phyloP scores from a whole-genome alignment of 169 alveolate species.

The Miamiensis avidus region DNA sequence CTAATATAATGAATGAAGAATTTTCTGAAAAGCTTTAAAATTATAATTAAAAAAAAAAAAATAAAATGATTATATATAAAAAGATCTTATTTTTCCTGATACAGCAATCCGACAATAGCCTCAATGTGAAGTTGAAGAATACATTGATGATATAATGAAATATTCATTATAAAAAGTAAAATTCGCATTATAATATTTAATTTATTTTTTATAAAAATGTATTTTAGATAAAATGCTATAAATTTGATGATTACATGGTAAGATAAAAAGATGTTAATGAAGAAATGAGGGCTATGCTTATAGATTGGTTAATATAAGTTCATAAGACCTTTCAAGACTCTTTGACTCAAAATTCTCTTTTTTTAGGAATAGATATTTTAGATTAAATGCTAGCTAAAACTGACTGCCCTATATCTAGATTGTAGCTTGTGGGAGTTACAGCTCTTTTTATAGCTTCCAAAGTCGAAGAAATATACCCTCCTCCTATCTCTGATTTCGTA shows the following conservation, averaged over 20 bases:
- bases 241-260: neutral
- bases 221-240: neutral
- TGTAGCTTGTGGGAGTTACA: slow-evolving; percentile 81
- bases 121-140: too few relatives aligned
- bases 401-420: neutral
- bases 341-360: neutral
- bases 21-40: too few relatives aligned
- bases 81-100: too few relatives aligned
- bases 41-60: too few relatives aligned
- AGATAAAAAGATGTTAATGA: neutral
- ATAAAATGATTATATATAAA: too few relatives aligned
- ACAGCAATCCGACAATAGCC: too few relatives aligned
- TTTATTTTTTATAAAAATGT: too few relatives aligned
- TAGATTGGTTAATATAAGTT: neutral
- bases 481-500: slow-evolving; percentile 72
- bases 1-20: too few relatives aligned
- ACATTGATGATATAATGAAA: too few relatives aligned
- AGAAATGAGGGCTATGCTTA: neutral
- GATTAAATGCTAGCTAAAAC: neutral
- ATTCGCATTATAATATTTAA: too few relatives aligned
- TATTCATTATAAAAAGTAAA: too few relatives aligned
- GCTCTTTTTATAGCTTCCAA: slow-evolving; percentile 76
- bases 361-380: neutral
- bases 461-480: slow-evolving; percentile 87
- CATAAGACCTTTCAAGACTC: neutral